Percentiles rank a stretch among this genome's conserved stretches.
phyloP scores from a whole-genome alignment of 805 yeast species.

The Tetrapisispora nanseiensis region DNA sequence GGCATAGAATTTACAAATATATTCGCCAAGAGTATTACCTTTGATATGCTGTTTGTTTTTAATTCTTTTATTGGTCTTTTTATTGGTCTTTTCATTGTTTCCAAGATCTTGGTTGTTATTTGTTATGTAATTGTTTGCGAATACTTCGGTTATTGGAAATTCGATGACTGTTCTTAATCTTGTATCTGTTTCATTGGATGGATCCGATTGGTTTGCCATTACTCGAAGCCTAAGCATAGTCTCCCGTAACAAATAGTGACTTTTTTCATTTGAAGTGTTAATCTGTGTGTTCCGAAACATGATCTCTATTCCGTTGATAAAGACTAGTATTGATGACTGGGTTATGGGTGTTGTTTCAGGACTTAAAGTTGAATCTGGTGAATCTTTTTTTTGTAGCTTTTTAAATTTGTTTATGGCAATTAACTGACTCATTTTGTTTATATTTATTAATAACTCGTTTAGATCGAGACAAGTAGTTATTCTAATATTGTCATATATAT shows the following conservation, averaged over 20 bases:
- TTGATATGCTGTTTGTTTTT: slow-evolving; percentile 5
- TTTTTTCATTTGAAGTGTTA: slow-evolving; percentile 8
- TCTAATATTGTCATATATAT: slow-evolving; percentile 21
- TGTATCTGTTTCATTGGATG: not conserved
- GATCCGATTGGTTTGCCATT: slow-evolving; percentile 9
- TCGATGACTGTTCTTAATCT: slow-evolving; percentile 7
- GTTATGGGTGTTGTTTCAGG: not conserved
- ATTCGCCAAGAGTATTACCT: slow-evolving; percentile 19
- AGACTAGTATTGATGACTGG: not conserved
- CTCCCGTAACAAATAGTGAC: slow-evolving; percentile 19
- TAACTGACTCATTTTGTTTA: slow-evolving; percentile 9
- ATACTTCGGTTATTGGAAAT: slow-evolving; percentile 10
- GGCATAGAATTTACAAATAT: slow-evolving; percentile 20
- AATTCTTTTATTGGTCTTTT: slow-evolving; percentile 7
- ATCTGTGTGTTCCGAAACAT: slow-evolving; percentile 23
- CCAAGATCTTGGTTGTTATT: not conserved
- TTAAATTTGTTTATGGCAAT: slow-evolving; percentile 1
- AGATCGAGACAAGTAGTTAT: slow-evolving; percentile 22
- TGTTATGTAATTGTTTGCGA: not conserved
- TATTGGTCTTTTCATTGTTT: not conserved
- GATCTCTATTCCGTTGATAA: slow-evolving; percentile 21
- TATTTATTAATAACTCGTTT: slow-evolving; percentile 13
- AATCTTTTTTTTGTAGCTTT: not conserved
- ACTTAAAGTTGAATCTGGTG: not conserved
- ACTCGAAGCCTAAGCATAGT: slow-evolving; percentile 15